Evolutionary conservation across 768 basidiomycete genomes (phyloP).

Genomic region (Fistulinella prunicolor): DNA sequence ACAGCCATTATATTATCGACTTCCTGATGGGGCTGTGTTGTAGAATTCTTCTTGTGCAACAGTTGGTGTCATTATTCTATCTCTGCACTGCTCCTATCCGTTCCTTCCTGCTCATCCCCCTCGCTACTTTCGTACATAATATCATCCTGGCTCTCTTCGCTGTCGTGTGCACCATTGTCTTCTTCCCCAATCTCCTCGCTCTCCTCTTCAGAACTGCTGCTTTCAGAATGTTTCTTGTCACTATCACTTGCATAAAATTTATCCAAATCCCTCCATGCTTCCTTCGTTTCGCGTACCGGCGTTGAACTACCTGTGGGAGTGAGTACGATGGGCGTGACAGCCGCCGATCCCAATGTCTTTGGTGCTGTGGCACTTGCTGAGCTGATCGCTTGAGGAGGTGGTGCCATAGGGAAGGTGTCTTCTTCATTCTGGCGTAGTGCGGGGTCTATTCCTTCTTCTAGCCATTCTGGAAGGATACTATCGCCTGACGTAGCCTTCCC

Average conservation of each 20-base stretch:
- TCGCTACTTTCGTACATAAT: conserved; percentile 21
- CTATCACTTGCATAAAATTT: conserved; percentile 61
- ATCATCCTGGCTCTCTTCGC: conserved; percentile 31
- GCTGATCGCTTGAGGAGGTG: conserved; percentile 41
- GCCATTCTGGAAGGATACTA: conserved; percentile 74
- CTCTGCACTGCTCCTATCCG: conserved; percentile 13
- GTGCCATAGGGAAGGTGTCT: conserved; percentile 37
- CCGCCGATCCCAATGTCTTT: conserved; percentile 28
- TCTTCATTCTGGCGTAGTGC: conserved; percentile 68
- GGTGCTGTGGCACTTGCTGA: conserved; percentile 30
- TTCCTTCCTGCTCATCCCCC: conserved; percentile 16
- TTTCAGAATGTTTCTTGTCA: conserved; percentile 35
- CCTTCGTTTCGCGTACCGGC: conserved; percentile 42
- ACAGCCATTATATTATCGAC: conserved; percentile 53
- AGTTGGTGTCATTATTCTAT: conserved; percentile 10
- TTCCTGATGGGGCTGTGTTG: conserved; percentile 43
- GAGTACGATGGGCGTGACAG: conserved; percentile 49
- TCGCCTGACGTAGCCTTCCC: conserved; percentile 46
- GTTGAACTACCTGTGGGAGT: conserved; percentile 53
- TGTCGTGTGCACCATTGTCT: conserved; percentile 23
- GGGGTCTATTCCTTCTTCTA: conserved; percentile 80
- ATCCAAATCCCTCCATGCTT: conserved; percentile 60
- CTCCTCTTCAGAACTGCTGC: conserved; percentile 24
- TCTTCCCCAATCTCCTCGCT: conserved; percentile 34
- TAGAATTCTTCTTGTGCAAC: conserved; percentile 19